These are phyloP conservation scores for Medicago ruthenica DNA, from an alignment of 306 rosid genomes.

Conservation along the genomic window DNA sequence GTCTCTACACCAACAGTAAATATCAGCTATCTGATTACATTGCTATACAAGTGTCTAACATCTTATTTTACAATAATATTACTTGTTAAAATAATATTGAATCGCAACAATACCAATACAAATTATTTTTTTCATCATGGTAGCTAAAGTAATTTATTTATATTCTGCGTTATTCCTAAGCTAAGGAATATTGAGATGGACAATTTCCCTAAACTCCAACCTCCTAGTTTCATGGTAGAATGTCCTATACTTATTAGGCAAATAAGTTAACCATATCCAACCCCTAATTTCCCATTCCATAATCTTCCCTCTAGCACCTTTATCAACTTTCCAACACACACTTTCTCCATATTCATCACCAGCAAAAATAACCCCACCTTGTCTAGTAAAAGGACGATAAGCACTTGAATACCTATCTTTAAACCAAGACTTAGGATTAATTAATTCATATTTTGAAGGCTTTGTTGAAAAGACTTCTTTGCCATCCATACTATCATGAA, in stretches of 20 bases:
- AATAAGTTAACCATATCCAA: conserved; percentile 92
- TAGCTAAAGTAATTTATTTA: background rate
- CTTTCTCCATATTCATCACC: conserved; percentile 86
- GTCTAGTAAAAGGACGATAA: conserved; percentile 80
- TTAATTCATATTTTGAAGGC: conserved; percentile 72
- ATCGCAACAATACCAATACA: background rate
- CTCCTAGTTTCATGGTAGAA: conserved; percentile 77
- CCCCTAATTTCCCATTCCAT: conserved; percentile 96
- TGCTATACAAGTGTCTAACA: too few species aligned
- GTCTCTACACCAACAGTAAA: too few species aligned
- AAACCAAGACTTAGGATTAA: conserved; percentile 88
- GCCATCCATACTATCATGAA: conserved; percentile 77
- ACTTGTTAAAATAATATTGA: background rate
- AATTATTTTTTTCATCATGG: background rate
- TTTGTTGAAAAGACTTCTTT: conserved; percentile 76
- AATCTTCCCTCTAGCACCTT: conserved; percentile 60
- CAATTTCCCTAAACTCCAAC: conserved; percentile 74
- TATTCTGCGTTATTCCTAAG: background rate
- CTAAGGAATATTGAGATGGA: conserved; percentile 62
- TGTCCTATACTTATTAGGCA: conserved; percentile 82
- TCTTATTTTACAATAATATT: background rate
- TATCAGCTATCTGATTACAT: too few species aligned
- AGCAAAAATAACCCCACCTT: conserved; percentile 89
- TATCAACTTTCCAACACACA: conserved; percentile 85
- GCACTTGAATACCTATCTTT: conserved; percentile 79